Evolutionary conservation across 106 monocot genomes (phyloP).

Genomic region (Dendrobium huoshanense): DNA sequence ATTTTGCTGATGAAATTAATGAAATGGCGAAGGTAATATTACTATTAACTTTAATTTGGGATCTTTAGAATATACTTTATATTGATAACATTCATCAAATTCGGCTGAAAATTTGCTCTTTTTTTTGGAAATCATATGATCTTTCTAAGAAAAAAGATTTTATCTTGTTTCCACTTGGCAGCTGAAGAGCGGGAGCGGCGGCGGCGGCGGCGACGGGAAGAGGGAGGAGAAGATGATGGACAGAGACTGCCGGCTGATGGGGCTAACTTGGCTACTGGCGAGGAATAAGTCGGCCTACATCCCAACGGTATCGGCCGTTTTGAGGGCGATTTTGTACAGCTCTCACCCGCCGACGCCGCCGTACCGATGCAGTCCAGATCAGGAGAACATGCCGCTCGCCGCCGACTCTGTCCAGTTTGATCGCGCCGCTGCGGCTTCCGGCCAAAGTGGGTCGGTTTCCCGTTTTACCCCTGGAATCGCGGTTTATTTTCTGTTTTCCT

Average conservation of each 20-base stretch:
- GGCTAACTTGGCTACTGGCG: slow-evolving; percentile 87
- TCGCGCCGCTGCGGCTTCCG: slow-evolving; percentile 13
- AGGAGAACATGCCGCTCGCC: slow-evolving; percentile 98
- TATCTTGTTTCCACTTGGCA: slow-evolving; percentile 5
- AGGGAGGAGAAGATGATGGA: slow-evolving; percentile 59
- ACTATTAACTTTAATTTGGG: not conserved
- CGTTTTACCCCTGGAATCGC: not conserved
- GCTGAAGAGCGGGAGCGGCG: slow-evolving; percentile 28
- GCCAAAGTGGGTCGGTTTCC: not conserved
- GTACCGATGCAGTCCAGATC: slow-evolving; percentile 70
- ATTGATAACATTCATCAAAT: too few relatives aligned
- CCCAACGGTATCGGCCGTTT: slow-evolving; percentile 89
- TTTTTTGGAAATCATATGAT: too few relatives aligned
- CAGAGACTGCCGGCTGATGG: slow-evolving; percentile 95
- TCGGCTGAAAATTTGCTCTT: too few relatives aligned
- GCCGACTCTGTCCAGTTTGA: slow-evolving; percentile 89
- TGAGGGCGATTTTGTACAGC: slow-evolving; percentile 71
- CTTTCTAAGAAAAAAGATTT: too few relatives aligned
- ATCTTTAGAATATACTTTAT: too few relatives aligned
- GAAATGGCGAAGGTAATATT: too few relatives aligned
- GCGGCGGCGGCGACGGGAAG: slow-evolving; percentile 6
- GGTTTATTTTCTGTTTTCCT: not conserved
- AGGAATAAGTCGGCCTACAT: slow-evolving; percentile 75
- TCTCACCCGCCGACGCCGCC: slow-evolving; percentile 19
- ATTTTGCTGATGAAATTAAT: too few relatives aligned